Evolutionary conservation across 2,329 filamentous ascomycete genomes (phyloP).

Genomic region (Pseudocercospora cruenta): DNA sequence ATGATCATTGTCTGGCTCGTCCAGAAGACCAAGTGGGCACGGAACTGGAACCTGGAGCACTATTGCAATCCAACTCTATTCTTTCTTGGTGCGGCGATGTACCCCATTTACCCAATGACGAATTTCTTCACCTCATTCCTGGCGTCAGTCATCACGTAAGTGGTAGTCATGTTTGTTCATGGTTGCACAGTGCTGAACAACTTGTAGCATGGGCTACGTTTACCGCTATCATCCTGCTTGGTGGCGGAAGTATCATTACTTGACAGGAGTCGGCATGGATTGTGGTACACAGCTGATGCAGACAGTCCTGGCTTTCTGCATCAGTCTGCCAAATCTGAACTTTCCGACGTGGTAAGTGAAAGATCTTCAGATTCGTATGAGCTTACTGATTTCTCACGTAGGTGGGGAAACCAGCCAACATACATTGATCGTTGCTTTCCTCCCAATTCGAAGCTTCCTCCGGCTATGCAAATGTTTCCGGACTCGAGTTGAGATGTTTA

Average conservation of each 20-base stretch:
- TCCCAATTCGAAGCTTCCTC: constrained; percentile 13
- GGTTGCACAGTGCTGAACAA: not conserved
- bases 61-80: constrained; percentile 18
- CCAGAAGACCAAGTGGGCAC: constrained; percentile 13
- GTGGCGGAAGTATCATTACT: constrained; percentile 26
- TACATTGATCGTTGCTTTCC: constrained; percentile 15
- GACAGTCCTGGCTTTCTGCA: constrained; percentile 16
- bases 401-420: constrained; percentile 8
- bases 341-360: constrained; percentile 11
- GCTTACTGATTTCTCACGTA: not conserved
- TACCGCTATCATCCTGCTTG: constrained; percentile 22
- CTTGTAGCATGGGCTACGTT: constrained; percentile 21
- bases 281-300: constrained; percentile 18
- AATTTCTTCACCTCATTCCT: constrained; percentile 18
- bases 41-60: constrained; percentile 22
- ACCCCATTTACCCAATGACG: constrained; percentile 20
- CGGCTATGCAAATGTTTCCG: constrained; percentile 16
- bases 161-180: not conserved
- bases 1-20: constrained; percentile 21
- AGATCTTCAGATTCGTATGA: not conserved
- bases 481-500: not conserved
- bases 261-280: constrained; percentile 13
- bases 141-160: constrained; percentile 15
- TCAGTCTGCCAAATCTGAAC: constrained; percentile 14
- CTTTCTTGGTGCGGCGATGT: constrained; percentile 18